These are phyloP conservation scores for Penicillium egyptiacum DNA, from an alignment of 495 filamentous ascomycete genomes.

Conservation along the genomic window DNA sequence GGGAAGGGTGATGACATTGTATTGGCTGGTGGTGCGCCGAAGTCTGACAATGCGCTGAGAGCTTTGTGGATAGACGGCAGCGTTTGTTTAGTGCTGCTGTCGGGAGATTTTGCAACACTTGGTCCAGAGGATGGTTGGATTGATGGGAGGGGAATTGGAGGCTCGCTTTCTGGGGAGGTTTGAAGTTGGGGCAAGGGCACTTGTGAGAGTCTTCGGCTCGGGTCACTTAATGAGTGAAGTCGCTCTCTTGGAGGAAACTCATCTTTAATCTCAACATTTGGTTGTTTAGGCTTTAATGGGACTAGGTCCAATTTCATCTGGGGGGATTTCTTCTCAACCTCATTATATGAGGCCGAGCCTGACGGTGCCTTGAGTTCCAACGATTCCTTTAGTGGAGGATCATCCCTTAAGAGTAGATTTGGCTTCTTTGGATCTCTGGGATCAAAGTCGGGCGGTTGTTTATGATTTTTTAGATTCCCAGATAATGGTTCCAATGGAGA, in stretches of 20 bases:
- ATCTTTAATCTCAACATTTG: neutral
- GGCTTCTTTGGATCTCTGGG: neutral
- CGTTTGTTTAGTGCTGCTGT: constrained; percentile 34
- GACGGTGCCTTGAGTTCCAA: neutral
- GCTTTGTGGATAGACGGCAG: constrained; percentile 48
- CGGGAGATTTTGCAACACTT: constrained; percentile 37
- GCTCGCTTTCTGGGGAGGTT: constrained; percentile 10
- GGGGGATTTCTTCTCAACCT: neutral
- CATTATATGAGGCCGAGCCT: neutral
- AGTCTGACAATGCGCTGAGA: constrained; percentile 32
- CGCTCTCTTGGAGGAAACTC: constrained; percentile 2
- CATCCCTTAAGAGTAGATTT: neutral
- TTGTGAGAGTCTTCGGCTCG: neutral
- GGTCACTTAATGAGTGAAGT: constrained; percentile 5
- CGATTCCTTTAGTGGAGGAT: neutral
- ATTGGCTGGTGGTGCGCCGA: constrained; percentile 15
- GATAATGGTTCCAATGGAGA: constrained; percentile 20
- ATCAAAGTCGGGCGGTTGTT: neutral
- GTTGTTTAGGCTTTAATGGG: neutral
- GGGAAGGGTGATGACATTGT: constrained; percentile 27
- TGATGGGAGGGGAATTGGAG: constrained; percentile 18
- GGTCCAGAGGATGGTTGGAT: constrained; percentile 21
- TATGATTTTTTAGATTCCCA: constrained; percentile 11
- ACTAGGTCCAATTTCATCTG: neutral
- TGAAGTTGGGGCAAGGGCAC: constrained; percentile 2